A percentile compares a stretch with the other conserved stretches of the same genome.
These are phyloP conservation scores for Lycium ferocissimum DNA, from an alignment of 257 asterid species.

Conservation along the genomic window DNA sequence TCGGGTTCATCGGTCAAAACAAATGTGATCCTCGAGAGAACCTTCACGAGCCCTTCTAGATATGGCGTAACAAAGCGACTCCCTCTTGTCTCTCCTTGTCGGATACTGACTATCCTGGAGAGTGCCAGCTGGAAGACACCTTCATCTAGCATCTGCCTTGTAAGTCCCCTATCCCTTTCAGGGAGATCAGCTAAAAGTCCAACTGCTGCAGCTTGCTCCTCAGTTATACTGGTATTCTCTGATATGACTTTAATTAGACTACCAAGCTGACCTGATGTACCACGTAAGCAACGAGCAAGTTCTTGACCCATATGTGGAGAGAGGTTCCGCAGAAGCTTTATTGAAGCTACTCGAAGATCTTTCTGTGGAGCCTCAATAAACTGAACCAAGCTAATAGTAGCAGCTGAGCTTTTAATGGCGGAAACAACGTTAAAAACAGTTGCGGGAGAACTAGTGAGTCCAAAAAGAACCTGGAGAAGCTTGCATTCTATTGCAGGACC, in stretches of 20 bases:
- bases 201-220: conserved; percentile 93
- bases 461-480: conserved; percentile 92
- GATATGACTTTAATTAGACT: conserved; percentile 67
- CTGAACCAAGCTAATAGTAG: conserved; percentile 85
- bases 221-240: conserved; percentile 68
- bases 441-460: conserved; percentile 71
- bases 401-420: conserved; percentile 88
- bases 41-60: conserved; percentile 89
- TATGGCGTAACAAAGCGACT: conserved; percentile 84
- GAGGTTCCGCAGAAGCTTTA: conserved; percentile 80
- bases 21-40: conserved; percentile 79
- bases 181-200: conserved; percentile 90
- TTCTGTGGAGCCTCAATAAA: conserved; percentile 88
- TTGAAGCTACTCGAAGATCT: conserved; percentile 80
- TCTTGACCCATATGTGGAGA: conserved; percentile 89
- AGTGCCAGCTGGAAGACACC: conserved; percentile 69
- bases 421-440: conserved; percentile 72
- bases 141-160: conserved; percentile 80
- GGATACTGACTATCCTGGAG: conserved; percentile 59
- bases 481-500: conserved; percentile 95
- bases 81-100: conserved; percentile 82
- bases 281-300: conserved; percentile 72
- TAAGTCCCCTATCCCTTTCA: conserved; percentile 75
- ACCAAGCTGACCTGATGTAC: conserved; percentile 78
- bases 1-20: conserved; percentile 66